Evolutionary conservation across 805 yeast genomes (phyloP), one percentile per base, ranked within the genome.

Genomic region (Saturnispora silvae): DNA sequence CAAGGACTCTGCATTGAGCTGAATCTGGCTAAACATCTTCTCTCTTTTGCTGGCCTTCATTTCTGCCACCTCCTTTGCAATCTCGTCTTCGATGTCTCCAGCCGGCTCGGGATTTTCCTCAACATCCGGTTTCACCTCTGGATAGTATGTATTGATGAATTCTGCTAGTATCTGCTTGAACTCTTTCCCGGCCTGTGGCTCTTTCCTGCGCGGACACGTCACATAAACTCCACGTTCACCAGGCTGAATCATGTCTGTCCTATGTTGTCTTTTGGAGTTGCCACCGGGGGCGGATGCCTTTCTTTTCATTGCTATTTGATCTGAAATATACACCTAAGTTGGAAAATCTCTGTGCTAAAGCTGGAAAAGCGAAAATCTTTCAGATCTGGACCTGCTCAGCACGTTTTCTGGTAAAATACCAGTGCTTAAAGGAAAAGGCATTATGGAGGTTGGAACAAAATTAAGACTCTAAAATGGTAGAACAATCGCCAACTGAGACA

Each of bases 191-290:
- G 94, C 84, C 37, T 70, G 75, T 37, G 68, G 68, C 55, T 92
- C 98, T 41, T 78, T 75, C 27, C 81, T 80, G 48, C 95, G 68
- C 34, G 75, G 72, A 57, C 96, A 89, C 0, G 97, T 82, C 10
- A 86, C 95, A 57, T 82, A 92, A 1, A 92, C 67, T 0, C 98
- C 98, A 27, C 78, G 63, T 38, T 92, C 81, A 28, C 80, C 80
- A 0, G 96, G 95, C 50, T 87, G 96, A 15, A 87, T 57, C 37
- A 73, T 62, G 2, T 62, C 51, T 15, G 65, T 62, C 5, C 54
- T 45, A 47, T 70, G 72, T 56, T 63, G 72, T 56, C 64, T 61
- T 40, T 59, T 59, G 4, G 46, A 43, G 4, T 47, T 46, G 8
- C 48, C 43, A 8, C 42, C 40, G 11, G 20, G 16, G n/a, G 26